Base-by-base conservation (phyloP, 106 monocot species). In the Xerophyta viscosa region DNA sequence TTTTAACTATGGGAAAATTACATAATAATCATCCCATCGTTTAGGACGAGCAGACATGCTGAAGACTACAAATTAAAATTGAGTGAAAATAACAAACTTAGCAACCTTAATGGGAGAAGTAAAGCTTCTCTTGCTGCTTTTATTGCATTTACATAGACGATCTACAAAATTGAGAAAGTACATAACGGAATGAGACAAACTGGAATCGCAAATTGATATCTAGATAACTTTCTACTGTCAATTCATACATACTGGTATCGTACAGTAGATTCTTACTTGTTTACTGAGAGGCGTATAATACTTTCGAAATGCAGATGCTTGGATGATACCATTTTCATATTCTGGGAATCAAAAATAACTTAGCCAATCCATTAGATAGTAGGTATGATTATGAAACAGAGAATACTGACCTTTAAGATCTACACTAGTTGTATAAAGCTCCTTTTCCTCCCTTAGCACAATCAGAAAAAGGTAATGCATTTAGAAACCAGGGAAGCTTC, bases 371-470 rank as follows among this genome's bases (percentile, higher is more conserved):
- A n/a, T n/a, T n/a, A n/a, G n/a, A n/a, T n/a, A n/a, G n/a, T n/a
- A n/a, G n/a, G n/a, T n/a, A n/a, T n/a, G n/a, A n/a, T n/a, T n/a
- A n/a, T n/a, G n/a, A n/a, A 3, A 54, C 11, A 66, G 54, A 43
- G 14, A 15, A 52, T 46, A 49, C 53, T 24, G 3, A 90, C 96
- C 96, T 58, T 31, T 86, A 24, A 98, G 78, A 66, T 98, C 74
- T 36, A 98, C 68, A 62, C 73, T 98, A 41, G 73, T 86, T 18
- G 86, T 77, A 57, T 98, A 98, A n/a, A 28, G 89, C 82, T 72
- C 96, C 96, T 77, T 78, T 73, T 18, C 96, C 96, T 48, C 96
- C 89, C 69, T 98, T 98, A 8, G 96, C 85, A 82, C 96, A 98
- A 69, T 90, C 70, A 48, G 76, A 56, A 47, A 89, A 98, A 28